A percentile compares a stretch with the other conserved stretches of the same genome.
These are phyloP conservation scores for Sugiyamaella xylanicola DNA, from an alignment of 1,139 yeast species.

Conservation along the genomic window DNA sequence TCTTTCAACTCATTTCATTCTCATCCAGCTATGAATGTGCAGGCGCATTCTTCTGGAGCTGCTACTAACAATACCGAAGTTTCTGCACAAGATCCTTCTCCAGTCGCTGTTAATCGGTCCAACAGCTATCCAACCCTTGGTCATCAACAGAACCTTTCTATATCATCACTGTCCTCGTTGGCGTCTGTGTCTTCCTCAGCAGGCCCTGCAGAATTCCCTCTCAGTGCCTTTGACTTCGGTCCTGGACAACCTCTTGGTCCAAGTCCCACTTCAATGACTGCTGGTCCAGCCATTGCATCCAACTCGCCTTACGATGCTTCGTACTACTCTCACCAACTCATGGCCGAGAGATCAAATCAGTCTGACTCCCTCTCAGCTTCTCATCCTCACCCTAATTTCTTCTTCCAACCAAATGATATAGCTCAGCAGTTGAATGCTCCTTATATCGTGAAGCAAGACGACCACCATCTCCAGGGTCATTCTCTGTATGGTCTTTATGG, in stretches of 20 bases:
- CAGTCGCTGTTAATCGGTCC: conserved; percentile 8
- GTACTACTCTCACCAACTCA: conserved; percentile 12
- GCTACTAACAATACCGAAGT: neutral
- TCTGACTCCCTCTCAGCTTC: neutral
- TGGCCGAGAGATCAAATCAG: conserved; percentile 2
- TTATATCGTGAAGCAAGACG: neutral
- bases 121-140: conserved; percentile 8
- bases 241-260: neutral
- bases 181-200: conserved; percentile 7
- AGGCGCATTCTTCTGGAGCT: conserved; percentile 9
- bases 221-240: conserved; percentile 8
- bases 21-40: conserved; percentile 17
- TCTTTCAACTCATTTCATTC: conserved; percentile 16
- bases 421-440: neutral
- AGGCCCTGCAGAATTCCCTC: conserved; percentile 10
- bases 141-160: conserved; percentile 12
- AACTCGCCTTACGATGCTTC: conserved; percentile 9
- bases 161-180: conserved; percentile 8
- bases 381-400: conserved; percentile 3
- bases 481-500: neutral
- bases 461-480: neutral
- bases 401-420: conserved; percentile 8
- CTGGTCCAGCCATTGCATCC: conserved; percentile 17
- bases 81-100: conserved; percentile 10
- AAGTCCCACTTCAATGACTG: conserved; percentile 3